A percentile compares a stretch with the other conserved stretches of the same genome.
These are phyloP conservation scores for Massarina eburnea DNA, from an alignment of 2,329 filamentous ascomycete genomes.

Conservation along the genomic window DNA sequence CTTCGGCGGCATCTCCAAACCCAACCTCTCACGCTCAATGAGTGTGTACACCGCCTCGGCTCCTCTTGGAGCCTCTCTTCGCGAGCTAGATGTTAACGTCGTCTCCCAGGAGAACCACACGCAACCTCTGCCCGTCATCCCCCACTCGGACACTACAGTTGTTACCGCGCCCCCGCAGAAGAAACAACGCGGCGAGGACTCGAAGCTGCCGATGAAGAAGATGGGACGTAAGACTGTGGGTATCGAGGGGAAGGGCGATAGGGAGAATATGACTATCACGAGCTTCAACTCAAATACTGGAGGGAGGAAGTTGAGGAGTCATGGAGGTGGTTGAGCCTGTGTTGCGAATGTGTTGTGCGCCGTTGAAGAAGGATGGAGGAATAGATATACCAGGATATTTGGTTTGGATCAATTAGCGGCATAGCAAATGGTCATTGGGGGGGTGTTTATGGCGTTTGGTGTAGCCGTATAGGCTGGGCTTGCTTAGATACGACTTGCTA, in stretches of 20 bases:
- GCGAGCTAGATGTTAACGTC: slow-evolving; percentile 54
- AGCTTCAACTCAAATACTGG: slow-evolving; percentile 44
- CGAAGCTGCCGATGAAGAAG: slow-evolving; percentile 49
- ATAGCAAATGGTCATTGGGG: not conserved
- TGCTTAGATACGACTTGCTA: not conserved
- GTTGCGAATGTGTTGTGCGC: not conserved
- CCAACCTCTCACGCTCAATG: slow-evolving; percentile 27
- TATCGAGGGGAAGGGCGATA: slow-evolving; percentile 39
- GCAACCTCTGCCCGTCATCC: slow-evolving; percentile 35
- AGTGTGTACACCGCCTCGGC: slow-evolving; percentile 25
- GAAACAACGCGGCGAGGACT: slow-evolving; percentile 45
- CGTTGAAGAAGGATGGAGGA: not conserved
- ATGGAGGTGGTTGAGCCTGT: slow-evolving; percentile 24
- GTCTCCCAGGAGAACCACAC: slow-evolving; percentile 35
- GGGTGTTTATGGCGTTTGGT: not conserved
- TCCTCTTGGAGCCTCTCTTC: slow-evolving; percentile 36
- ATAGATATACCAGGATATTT: not conserved
- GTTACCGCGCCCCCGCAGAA: slow-evolving; percentile 45
- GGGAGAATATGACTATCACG: slow-evolving; percentile 45
- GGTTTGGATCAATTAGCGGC: not conserved
- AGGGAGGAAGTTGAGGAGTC: slow-evolving; percentile 44
- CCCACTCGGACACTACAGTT: slow-evolving; percentile 29
- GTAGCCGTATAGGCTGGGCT: no score
- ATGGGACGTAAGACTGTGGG: slow-evolving; percentile 48
- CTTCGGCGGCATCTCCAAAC: slow-evolving; percentile 25